A percentile compares a stretch with the other conserved stretches of the same genome.
phyloP scores from a whole-genome alignment of 495 filamentous ascomycete species.

The Penicillium goetzii region DNA sequence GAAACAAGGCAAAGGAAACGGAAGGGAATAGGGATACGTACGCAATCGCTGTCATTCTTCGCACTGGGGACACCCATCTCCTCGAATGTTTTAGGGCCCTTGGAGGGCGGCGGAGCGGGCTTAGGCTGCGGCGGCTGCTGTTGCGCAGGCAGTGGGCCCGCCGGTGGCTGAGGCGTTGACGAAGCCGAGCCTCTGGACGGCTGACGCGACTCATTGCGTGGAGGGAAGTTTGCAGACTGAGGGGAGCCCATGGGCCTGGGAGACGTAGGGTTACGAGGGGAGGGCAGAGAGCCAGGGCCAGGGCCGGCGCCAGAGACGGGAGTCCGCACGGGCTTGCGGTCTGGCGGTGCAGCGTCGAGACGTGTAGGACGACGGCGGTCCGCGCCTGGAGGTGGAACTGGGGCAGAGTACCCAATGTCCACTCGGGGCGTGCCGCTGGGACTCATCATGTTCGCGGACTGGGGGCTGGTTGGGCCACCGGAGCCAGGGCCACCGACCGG shows the following conservation, averaged over 20 bases:
- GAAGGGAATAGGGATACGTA: conserved; percentile 57
- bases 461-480: conserved; percentile 38
- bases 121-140: conserved; percentile 33
- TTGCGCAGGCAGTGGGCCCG: conserved; percentile 31
- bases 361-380: conserved; percentile 43
- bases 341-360: conserved; percentile 38
- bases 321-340: conserved; percentile 40
- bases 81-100: conserved; percentile 95
- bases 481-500: conserved; percentile 13
- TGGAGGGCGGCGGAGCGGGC: conserved; percentile 58
- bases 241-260: conserved; percentile 40
- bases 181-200: conserved; percentile 36
- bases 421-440: conserved; percentile 44
- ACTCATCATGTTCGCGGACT: conserved; percentile 27
- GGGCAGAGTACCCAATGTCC: conserved; percentile 60
- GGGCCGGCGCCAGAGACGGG: conserved; percentile 33
- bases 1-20: background rate
- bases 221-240: conserved; percentile 35
- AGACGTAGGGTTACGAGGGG: conserved; percentile 34
- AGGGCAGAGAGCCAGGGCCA: conserved; percentile 24
- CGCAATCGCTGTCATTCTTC: conserved; percentile 85
- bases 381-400: conserved; percentile 45
- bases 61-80: conserved; percentile 91
- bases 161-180: conserved; percentile 38
- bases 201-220: conserved; percentile 40